A percentile compares a stretch with the other conserved stretches of the same genome.
Conservation (phyloP, 73 alveolate species). For the Paramecium sonneborni region DNA sequence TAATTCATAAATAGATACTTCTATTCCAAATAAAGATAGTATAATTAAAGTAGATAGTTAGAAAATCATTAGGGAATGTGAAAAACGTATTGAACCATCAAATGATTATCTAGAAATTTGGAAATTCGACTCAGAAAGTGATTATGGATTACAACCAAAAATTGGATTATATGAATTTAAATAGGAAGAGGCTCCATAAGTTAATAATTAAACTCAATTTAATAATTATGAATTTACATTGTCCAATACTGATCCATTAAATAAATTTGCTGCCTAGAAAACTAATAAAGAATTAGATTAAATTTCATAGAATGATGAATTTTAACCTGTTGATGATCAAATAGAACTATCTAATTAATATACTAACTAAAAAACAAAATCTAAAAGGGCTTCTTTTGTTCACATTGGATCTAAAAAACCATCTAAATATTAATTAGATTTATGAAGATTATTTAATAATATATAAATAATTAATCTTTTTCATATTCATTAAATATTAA, state of each 20-base stretch:
- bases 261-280: neutral
- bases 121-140: constrained; percentile 7
- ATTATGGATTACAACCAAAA: constrained; percentile 15
- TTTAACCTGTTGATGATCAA: constrained; percentile 5
- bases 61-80: neutral
- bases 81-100: neutral
- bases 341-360: neutral
- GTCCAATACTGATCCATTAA: neutral
- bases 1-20: neutral
- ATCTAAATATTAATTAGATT: neutral
- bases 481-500: neutral
- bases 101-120: neutral
- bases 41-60: no score
- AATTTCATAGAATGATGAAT: neutral
- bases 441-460: constrained; percentile 1
- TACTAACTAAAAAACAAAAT: neutral
- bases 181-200: neutral
- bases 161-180: neutral
- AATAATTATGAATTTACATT: neutral
- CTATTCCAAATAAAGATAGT: no score
- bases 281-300: neutral
- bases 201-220: neutral
- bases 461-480: neutral
- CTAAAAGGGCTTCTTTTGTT: neutral
- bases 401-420: neutral